Evolutionary conservation across 2,329 filamentous ascomycete species (phyloP).

Genomic region (Westerdykella aurantiaca): DNA sequence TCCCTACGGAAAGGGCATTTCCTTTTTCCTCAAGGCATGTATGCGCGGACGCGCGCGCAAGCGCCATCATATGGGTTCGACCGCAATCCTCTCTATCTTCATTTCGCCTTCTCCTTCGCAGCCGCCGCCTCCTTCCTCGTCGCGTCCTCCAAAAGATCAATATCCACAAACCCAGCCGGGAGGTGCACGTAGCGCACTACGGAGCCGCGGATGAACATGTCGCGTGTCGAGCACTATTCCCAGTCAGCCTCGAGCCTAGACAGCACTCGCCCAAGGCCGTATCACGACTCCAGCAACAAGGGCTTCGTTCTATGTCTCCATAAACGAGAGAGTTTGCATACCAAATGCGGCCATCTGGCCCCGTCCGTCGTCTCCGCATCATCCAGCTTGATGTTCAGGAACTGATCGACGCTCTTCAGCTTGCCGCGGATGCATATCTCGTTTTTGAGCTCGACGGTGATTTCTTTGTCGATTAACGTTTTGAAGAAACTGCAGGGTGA

Average conservation of each 20-base stretch:
- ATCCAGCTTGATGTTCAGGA: conserved; percentile 98
- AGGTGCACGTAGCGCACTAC: conserved; percentile 91
- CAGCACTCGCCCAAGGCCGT: background rate
- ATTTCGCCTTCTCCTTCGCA: conserved; percentile 35
- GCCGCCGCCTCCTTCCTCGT: conserved; percentile 42
- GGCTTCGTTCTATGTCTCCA: too few relatives aligned
- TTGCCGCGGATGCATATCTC: conserved; percentile 95
- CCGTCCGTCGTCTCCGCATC: conserved; percentile 91
- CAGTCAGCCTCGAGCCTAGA: conserved; percentile 2
- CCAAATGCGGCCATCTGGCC: conserved; percentile 88
- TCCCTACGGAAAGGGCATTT: too few relatives aligned
- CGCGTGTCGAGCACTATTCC: conserved; percentile 70
- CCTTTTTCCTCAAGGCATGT: too few relatives aligned
- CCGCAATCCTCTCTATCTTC: conserved; percentile 7
- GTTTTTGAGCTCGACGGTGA: conserved; percentile 98
- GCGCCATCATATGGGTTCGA: too few relatives aligned
- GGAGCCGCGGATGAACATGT: conserved; percentile 90
- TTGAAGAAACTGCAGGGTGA: conserved; percentile 71
- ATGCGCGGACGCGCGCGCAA: too few relatives aligned
- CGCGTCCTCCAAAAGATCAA: conserved; percentile 82
- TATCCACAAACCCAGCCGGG: conserved; percentile 74
- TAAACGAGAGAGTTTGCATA: conserved; percentile 31
- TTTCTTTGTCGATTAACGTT: conserved; percentile 92
- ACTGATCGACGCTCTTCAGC: conserved; percentile 96
- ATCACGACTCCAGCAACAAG: too few relatives aligned